Evolutionary conservation across 371 early-diverging fungal species (phyloP), one percentile per base, ranked within the genome.

Genomic region (Batrachochytrium dendrobatidis): DNA sequence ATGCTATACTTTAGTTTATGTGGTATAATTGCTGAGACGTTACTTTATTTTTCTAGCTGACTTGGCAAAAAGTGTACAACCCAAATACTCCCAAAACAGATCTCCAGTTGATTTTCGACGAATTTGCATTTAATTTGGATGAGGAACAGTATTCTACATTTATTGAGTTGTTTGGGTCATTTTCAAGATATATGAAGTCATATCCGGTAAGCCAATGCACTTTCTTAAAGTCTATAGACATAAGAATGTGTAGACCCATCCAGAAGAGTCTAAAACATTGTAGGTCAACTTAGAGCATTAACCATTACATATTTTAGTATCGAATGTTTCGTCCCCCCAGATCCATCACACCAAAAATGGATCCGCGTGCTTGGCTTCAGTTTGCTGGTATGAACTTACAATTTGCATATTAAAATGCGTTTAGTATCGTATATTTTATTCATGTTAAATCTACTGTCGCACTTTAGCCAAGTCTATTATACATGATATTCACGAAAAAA

Each of bases 131-230:
- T 63, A 83, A 86, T 12, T 67, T 97, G 1, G 90, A 93, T 55
- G 87, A 94, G 56, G 84, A 88, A 46, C 98, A 98, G 68, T 95
- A 93, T 63, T 68, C 80, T 3, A 90, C 89, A 55, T 75, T 86
- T 0, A 74, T 94, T 56, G 62, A 89, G 33, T 79, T 94, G 71
- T 78, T 92, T 33, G 87, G 88, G 12, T 71, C 88, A 1, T 92
- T 96, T 65, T 88, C 93, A 59, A 79, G 84, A 2, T 87, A 80
- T 52, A 74, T 85, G 66, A 72, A 83, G 39, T 76, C 84, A 52
- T 80, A 89, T 34, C 81, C 87, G 76, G 87, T 86, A 66, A 49
- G 26, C 51, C 17, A 55, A 58, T 49, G 15, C 39, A 15, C 39
- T 39, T 15, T 20, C 20, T 15, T 20, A 39, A 20, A 39, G 15